Percentiles rank a stretch among this genome's conserved stretches.
Conservation (phyloP, 805 yeast species). For the Candida schatavii region DNA sequence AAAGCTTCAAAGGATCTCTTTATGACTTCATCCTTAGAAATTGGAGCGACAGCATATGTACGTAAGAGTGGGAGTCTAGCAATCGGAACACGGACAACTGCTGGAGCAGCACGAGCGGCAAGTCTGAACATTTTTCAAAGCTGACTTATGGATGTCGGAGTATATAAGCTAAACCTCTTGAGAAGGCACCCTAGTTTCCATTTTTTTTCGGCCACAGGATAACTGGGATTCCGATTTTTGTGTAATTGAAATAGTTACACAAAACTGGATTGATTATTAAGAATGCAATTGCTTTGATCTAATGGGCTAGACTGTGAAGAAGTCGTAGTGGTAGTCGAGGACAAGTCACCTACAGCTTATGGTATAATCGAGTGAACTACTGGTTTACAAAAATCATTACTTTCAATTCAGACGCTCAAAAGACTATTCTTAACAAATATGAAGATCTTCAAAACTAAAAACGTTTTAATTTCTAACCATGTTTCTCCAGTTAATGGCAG, state of each 20-base stretch:
- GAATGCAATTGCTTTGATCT: not conserved
- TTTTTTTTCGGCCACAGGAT: too few species aligned
- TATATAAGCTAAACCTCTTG: constrained; percentile 1
- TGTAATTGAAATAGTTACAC: not conserved
- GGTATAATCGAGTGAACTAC: too few species aligned
- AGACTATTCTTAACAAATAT: too few species aligned
- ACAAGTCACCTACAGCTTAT: too few species aligned
- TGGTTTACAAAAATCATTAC: too few species aligned
- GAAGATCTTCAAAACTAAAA: too few species aligned
- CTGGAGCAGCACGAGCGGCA: constrained; percentile 40
- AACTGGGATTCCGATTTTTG: too few species aligned
- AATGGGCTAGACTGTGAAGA: not conserved
- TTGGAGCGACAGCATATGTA: constrained; percentile 61
- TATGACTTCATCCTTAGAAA: constrained; percentile 77
- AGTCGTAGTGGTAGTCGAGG: too few species aligned
- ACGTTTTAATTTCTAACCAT: too few species aligned
- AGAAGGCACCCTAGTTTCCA: too few species aligned
- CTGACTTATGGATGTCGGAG: too few species aligned
- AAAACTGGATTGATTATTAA: not conserved
- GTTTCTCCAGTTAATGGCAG: constrained; percentile 39
- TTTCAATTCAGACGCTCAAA: too few species aligned
- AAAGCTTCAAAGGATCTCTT: constrained; percentile 80
- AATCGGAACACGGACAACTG: constrained; percentile 20
- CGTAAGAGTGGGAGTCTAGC: constrained; percentile 34
- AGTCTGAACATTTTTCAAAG: constrained; percentile 51